Evolutionary conservation across 23 red algal genomes (phyloP).

Genomic region (Pyropia yezoensis): DNA sequence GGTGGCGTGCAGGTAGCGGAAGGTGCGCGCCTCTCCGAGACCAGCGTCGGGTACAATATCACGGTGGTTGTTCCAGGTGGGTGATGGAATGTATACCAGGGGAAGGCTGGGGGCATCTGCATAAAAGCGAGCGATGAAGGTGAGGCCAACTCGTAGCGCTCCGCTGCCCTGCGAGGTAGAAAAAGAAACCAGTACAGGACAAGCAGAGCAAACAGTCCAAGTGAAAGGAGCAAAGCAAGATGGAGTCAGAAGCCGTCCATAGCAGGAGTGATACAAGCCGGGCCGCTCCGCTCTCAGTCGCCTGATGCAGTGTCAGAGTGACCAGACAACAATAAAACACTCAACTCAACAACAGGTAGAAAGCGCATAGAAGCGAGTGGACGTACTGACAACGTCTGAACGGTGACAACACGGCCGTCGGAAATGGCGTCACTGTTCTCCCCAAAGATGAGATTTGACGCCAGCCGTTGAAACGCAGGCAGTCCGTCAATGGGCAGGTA

Average conservation of each 20-base stretch:
- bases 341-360: too few relatives aligned
- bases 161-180: slow-evolving; percentile 32
- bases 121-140: slow-evolving; percentile 53
- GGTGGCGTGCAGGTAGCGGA: slow-evolving; percentile 63
- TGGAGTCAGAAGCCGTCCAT: too few relatives aligned
- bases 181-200: too few relatives aligned
- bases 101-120: background rate
- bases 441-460: slow-evolving; percentile 69
- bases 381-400: slow-evolving; percentile 60
- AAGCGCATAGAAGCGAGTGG: too few relatives aligned
- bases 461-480: slow-evolving; percentile 29
- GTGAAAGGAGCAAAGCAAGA: too few relatives aligned
- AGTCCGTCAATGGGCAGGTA: slow-evolving; percentile 87
- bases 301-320: too few relatives aligned
- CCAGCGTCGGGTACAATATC: slow-evolving; percentile 61
- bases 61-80: slow-evolving; percentile 82
- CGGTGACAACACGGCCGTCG: slow-evolving; percentile 65
- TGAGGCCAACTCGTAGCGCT: slow-evolving; percentile 59
- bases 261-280: too few relatives aligned
- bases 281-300: too few relatives aligned
- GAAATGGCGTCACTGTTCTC: slow-evolving; percentile 24
- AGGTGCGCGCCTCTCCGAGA: slow-evolving; percentile 25
- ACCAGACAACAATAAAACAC: too few relatives aligned
- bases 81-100: slow-evolving; percentile 59
- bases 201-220: too few relatives aligned